Evolutionary conservation across 306 rosid genomes (phyloP).

Genomic region (Glycine soja): DNA sequence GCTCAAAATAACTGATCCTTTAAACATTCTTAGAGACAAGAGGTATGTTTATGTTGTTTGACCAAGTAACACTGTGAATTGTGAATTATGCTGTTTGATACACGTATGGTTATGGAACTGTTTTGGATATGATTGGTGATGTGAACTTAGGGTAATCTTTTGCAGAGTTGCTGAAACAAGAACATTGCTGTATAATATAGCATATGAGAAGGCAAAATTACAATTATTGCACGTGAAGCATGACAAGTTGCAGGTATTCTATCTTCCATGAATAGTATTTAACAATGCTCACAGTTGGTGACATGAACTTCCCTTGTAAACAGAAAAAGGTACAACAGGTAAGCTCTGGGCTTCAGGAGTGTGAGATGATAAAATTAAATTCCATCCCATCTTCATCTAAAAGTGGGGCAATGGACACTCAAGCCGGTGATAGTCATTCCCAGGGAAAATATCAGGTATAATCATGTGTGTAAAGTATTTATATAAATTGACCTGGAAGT

Average conservation of each 20-base stretch:
- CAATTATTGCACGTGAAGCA: constrained; percentile 70
- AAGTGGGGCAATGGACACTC: constrained; percentile 49
- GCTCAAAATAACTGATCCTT: constrained; percentile 54
- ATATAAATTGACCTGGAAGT: constrained; percentile 20
- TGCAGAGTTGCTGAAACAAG: constrained; percentile 71
- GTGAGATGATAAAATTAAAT: constrained; percentile 63
- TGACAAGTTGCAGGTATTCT: constrained; percentile 67
- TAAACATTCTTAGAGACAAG: constrained; percentile 53
- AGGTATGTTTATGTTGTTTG: constrained; percentile 60
- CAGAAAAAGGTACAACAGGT: constrained; percentile 68
- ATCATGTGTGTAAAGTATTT: constrained; percentile 18
- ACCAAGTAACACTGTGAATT: constrained; percentile 25
- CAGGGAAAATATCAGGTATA: constrained; percentile 67
- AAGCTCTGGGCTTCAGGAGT: constrained; percentile 71
- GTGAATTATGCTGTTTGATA: not conserved
- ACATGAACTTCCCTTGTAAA: constrained; percentile 45
- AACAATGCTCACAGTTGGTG: constrained; percentile 40
- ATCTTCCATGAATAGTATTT: constrained; percentile 32
- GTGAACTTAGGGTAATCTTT: constrained; percentile 46
- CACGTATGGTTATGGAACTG: constrained; percentile 37
- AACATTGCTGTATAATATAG: constrained; percentile 60
- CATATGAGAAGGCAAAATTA: constrained; percentile 71
- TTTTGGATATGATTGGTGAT: constrained; percentile 39
- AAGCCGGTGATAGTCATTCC: constrained; percentile 51
- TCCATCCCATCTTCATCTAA: constrained; percentile 45